Conservation (phyloP, 1,284 basidiomycete genomes). For the Meripilus lineatus region DNA sequence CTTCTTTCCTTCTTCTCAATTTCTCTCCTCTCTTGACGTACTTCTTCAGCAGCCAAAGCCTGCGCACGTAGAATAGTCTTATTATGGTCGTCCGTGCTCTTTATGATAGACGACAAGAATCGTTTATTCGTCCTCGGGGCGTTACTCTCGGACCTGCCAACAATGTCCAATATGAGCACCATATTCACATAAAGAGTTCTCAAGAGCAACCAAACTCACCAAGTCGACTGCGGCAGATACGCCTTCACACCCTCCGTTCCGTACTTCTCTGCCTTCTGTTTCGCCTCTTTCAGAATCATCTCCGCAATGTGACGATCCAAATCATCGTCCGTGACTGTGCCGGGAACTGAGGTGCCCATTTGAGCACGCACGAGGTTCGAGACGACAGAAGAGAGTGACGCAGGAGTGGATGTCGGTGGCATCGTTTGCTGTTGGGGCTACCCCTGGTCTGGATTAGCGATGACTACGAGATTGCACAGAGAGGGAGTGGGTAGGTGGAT, state of each 20-base stretch:
- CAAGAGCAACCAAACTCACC: slow-evolving; percentile 25
- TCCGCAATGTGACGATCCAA: slow-evolving; percentile 87
- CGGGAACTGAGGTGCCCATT: slow-evolving; percentile 65
- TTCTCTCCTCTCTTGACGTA: slow-evolving; percentile 59
- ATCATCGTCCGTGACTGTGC: slow-evolving; percentile 72
- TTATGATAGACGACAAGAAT: slow-evolving; percentile 84
- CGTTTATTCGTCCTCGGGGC: slow-evolving; percentile 87
- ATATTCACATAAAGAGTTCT: slow-evolving; percentile 11
- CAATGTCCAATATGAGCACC: neutral
- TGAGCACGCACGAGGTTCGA: slow-evolving; percentile 79
- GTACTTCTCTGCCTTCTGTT: slow-evolving; percentile 78
- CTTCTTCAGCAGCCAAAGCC: slow-evolving; percentile 68
- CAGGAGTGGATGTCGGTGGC: neutral
- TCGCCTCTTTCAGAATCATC: slow-evolving; percentile 85
- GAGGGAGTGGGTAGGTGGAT: slow-evolving; percentile 11
- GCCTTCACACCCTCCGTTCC: slow-evolving; percentile 62
- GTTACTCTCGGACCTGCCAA: slow-evolving; percentile 36
- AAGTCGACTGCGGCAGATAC: slow-evolving; percentile 46
- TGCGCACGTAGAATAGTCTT: slow-evolving; percentile 76
- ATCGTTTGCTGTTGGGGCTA: neutral
- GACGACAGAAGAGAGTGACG: slow-evolving; percentile 77
- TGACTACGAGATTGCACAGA: slow-evolving; percentile 7
- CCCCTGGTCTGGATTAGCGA: too few species aligned
- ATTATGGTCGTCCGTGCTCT: slow-evolving; percentile 91
- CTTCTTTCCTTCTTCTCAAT: slow-evolving; percentile 56